phyloP scores from a whole-genome alignment of 805 yeast species.

The Candida rishiriensis region DNA sequence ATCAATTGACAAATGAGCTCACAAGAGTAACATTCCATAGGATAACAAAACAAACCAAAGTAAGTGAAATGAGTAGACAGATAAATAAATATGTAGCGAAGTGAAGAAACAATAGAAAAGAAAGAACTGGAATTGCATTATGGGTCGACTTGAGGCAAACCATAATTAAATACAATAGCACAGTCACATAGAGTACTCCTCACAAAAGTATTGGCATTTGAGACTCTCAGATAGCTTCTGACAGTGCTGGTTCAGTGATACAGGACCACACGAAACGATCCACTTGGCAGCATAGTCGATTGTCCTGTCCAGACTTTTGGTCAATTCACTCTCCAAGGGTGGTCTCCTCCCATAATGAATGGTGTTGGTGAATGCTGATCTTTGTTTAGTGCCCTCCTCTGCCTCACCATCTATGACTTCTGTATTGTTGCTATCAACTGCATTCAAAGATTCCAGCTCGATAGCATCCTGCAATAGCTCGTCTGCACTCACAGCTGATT shows the following conservation, averaged over 20 bases:
- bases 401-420: constrained; percentile 17
- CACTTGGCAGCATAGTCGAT: constrained; percentile 39
- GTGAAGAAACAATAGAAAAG: too few relatives aligned
- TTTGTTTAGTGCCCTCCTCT: background rate
- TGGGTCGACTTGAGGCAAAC: too few relatives aligned
- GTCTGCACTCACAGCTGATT: background rate
- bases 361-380: constrained; percentile 6
- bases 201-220: constrained; percentile 38
- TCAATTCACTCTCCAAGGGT: constrained; percentile 30
- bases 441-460: constrained; percentile 21
- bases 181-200: constrained; percentile 35
- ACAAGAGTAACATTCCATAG: too few relatives aligned
- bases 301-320: constrained; percentile 23
- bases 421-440: constrained; percentile 9
- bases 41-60: too few relatives aligned
- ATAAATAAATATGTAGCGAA: too few relatives aligned
- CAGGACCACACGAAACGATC: constrained; percentile 59
- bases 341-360: constrained; percentile 40
- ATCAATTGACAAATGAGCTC: too few relatives aligned
- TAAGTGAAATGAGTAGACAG: too few relatives aligned
- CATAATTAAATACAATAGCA: too few relatives aligned
- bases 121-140: too few relatives aligned
- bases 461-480: constrained; percentile 17
- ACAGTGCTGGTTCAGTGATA: constrained; percentile 37
- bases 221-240: constrained; percentile 32